Base-by-base conservation (phyloP, 2,329 filamentous ascomycete species). In the Microdochium bolleyi region DNA sequence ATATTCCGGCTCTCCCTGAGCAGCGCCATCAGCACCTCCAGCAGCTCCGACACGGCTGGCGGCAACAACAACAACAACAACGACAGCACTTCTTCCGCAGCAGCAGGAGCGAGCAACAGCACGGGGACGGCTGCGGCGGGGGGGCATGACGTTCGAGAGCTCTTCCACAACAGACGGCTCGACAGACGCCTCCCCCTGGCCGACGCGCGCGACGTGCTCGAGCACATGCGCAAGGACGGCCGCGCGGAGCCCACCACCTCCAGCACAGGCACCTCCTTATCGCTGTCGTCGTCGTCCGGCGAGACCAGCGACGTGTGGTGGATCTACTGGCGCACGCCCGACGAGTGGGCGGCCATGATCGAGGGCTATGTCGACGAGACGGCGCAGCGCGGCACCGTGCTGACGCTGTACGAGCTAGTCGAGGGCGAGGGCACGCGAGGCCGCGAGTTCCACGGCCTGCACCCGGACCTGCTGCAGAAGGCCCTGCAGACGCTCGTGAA, bases 331-430 rank as follows among this genome's bases (percentile, higher is more conserved):
- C 80, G 82, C 57, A 87, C 83, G 62, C 86, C 88, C 0, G 89
- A 95, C 65, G 92, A 97, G 73, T 99, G 94, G 92, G 94, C 91
- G 2, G 81, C 78, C 32, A 66, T 85, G 55, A 73, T 97, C 44
- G 87, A 87, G 67, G 80, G 75, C 46, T 97, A 90, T 84, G 87
- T 91, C 48, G 92, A 97, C 27, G 83, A 84, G 56, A 96, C 91
- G 55, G 94, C 84, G 3, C 92, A 96, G 76, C 92, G 88, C 74
- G 89, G 89, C 24, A 83, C 80, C 13, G 92, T 99, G 53, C 70
- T 99, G 64, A 99, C 94, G 53, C 75, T 99, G 24, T 97, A 96
- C 69, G 94, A 99, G 73, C 73, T 99, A 62, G 79, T 83, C 2
- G 84, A 96, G 68, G 89, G 92, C n/a, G 92, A 97, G 64, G 86